phyloP scores from a whole-genome alignment of 352 stramenopile genomes.

The Phytopythium ostracodes region DNA sequence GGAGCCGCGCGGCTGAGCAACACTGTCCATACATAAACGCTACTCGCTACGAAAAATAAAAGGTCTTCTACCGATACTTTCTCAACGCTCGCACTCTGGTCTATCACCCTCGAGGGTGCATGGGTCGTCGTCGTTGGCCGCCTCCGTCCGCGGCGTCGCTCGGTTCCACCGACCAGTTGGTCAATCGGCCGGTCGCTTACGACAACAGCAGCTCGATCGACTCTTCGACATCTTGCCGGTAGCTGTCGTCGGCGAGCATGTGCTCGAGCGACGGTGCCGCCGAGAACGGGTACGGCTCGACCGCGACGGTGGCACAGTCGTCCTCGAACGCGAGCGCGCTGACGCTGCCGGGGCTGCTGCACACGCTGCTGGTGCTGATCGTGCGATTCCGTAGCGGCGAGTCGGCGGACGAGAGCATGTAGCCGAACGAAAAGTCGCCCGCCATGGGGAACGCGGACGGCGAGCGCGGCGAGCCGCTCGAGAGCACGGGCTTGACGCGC shows the following conservation, averaged over 20 bases:
- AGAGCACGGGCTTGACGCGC: slow-evolving; percentile 37
- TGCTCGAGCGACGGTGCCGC: slow-evolving; percentile 33
- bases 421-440: slow-evolving; percentile 25
- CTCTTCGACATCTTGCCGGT: slow-evolving; percentile 54
- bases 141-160: neutral
- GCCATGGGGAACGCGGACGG: slow-evolving; percentile 23
- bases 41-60: slow-evolving; percentile 1
- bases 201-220: slow-evolving; percentile 45
- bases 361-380: slow-evolving; percentile 19
- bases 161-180: slow-evolving; percentile 4
- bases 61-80: neutral
- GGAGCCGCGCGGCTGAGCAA: slow-evolving; percentile 2
- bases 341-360: slow-evolving; percentile 22
- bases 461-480: slow-evolving; percentile 41
- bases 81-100: slow-evolving; percentile 2
- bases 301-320: slow-evolving; percentile 17
- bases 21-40: slow-evolving; percentile 4
- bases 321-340: slow-evolving; percentile 26
- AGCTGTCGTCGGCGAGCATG: slow-evolving; percentile 37
- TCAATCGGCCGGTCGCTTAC: slow-evolving; percentile 33
- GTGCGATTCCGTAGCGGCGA: slow-evolving; percentile 4
- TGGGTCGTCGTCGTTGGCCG: slow-evolving; percentile 4
- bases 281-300: slow-evolving; percentile 54
- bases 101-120: slow-evolving; percentile 13
- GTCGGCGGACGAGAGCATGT: slow-evolving; percentile 15